A percentile compares a stretch with the other conserved stretches of the same genome.
Conservation (phyloP, 176 grass and related monocot species). For the Thinopyrum elongatum region DNA sequence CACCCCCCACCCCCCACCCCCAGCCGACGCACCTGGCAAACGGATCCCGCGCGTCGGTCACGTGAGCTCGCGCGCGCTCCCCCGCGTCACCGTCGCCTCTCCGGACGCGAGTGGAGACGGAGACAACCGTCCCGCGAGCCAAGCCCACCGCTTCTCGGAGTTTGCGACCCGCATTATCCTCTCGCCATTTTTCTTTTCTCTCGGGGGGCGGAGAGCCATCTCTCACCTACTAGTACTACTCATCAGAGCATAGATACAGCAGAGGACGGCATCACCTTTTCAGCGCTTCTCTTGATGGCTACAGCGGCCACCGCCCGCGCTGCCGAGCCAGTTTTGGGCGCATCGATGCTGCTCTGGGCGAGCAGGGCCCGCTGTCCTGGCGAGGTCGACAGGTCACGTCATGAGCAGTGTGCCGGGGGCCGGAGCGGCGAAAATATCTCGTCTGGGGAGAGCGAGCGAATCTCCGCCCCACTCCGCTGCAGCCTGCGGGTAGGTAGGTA, state of each 20-base stretch:
- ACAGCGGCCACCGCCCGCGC: too few relatives aligned
- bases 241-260: background rate
- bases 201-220: too few relatives aligned
- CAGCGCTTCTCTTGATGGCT: background rate
- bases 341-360: background rate
- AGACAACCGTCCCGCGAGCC: slow-evolving; percentile 17
- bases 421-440: background rate
- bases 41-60: background rate
- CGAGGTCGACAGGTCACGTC: slow-evolving; percentile 12
- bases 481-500: background rate
- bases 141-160: slow-evolving; percentile 11
- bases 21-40: too few relatives aligned
- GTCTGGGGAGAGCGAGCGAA: background rate
- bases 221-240: background rate
- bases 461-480: background rate
- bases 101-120: background rate
- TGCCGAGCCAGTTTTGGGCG: slow-evolving; percentile 5
- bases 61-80: background rate
- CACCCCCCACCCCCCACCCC: too few relatives aligned
- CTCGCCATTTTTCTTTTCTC: background rate
- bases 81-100: background rate
- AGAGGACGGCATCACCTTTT: background rate
- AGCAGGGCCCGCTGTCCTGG: background rate
- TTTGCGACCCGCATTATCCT: background rate
- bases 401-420: background rate